A percentile compares a stretch with the other conserved stretches of the same genome.
Evolutionary conservation across 768 basidiomycete species (phyloP).

Genomic region (Amyloporia xantha): DNA sequence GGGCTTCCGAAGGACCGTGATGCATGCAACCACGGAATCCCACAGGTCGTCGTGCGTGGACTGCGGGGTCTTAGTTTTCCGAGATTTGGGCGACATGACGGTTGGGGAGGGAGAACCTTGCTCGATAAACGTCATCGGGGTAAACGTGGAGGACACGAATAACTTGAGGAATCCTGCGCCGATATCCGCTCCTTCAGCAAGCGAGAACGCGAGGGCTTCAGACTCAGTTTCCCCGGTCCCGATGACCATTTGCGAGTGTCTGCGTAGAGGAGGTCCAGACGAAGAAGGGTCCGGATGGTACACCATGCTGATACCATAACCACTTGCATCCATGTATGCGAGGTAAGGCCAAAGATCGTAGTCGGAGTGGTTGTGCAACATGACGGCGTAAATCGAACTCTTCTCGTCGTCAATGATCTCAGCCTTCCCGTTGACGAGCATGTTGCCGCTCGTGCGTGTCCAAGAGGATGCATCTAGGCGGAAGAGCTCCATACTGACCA

Average conservation of each 20-base stretch:
- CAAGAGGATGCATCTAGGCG: conserved; percentile 40
- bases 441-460: conserved; percentile 37
- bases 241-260: conserved; percentile 34
- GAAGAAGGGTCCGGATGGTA: conserved; percentile 41
- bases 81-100: background rate
- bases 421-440: conserved; percentile 42
- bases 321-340: conserved; percentile 52
- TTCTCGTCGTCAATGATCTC: conserved; percentile 35
- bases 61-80: background rate
- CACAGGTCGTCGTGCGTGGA: conserved; percentile 18
- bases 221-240: conserved; percentile 38
- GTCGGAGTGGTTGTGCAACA: conserved; percentile 44
- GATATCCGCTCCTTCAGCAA: conserved; percentile 29
- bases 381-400: conserved; percentile 39
- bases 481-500: conserved; percentile 49
- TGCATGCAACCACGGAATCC: conserved; percentile 25
- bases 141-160: conserved; percentile 47
- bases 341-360: conserved; percentile 58
- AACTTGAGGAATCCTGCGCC: conserved; percentile 51
- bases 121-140: conserved; percentile 43
- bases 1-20: conserved; percentile 20
- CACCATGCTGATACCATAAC: conserved; percentile 47
- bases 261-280: conserved; percentile 36
- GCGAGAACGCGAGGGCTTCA: conserved; percentile 40
- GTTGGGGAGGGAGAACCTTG: conserved; percentile 26